Base-by-base conservation (phyloP, 2,329 filamentous ascomycete genomes). In the Trichophyton verrucosum region DNA sequence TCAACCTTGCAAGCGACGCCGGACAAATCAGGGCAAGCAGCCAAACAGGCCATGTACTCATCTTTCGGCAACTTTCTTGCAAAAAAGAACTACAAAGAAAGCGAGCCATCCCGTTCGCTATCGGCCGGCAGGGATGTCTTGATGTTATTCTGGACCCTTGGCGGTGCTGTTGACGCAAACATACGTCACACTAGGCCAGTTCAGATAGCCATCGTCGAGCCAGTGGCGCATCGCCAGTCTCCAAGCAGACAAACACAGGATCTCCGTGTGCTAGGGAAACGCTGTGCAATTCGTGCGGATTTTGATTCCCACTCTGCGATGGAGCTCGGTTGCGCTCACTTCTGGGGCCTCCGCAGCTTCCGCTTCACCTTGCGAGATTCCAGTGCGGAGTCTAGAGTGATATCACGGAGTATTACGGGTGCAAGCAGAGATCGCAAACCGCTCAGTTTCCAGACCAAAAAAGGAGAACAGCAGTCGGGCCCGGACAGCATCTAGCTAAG, bases 161-260 rank as follows among this genome's bases (percentile, higher is more conserved):
- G 30, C 30, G 27, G 17, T 8, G 11, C 17, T 27, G 27, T 36
- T 17, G 13, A 15, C 27, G 27, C 27, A 55, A 55, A 55, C n/a
- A 36, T 55, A 55, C 51, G 51, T 55, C 51, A 55, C 51, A 55
- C 51, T 55, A 55, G 30, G 11, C 51, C 30, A 30, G 51, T 55
- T 55, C 6, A 27, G 33, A 55, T 36, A 33, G 33, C 33, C 33
- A 38, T 38, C 33, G 11, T 20, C n/a, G 51, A 55, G 51, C 8
- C 33, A 27, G 51, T 55, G 51, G 51, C 51, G 51, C 51, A 17
- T 36, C 24, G 27, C 49, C 11, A 7, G 33, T 13, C 33, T n/a
- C 51, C 33, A 33, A 55, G 27, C 51, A 36, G 46, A 51, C 51
- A 38, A 38, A 55, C 51, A 55, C 20, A 30, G 22, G 49, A 36